Base-by-base conservation (phyloP, 2,329 filamentous ascomycete genomes). In the Kalaharituber pfeilii region DNA sequence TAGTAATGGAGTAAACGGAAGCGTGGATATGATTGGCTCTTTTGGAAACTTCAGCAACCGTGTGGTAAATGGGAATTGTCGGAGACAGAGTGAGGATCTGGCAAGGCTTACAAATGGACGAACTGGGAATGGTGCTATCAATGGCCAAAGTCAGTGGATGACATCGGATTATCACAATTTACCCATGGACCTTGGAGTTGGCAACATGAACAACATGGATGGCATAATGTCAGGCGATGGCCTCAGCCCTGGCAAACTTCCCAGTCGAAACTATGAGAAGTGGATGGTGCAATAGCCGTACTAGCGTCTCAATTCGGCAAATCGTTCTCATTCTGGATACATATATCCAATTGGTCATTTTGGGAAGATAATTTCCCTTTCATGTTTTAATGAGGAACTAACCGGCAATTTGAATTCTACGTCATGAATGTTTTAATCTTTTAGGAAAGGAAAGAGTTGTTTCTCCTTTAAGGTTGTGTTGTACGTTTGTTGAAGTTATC, bases 271-370 rank as follows among this genome's bases (percentile, higher is more conserved):
- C 20, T 15, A 15, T 13, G 33, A 39, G 33, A 39, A 39, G 20
- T 39, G 33, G 33, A 39, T 39, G 33, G 33, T 39, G 33, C 33
- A 39, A 39, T 39, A 18, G n/a, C n/a, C n/a, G n/a, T n/a, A n/a
- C n/a, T n/a, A n/a, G n/a, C n/a, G n/a, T n/a, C n/a, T n/a, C 58
- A 60, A 58, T 11, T 49, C 13, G 11, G 11, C 13, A 49, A 24
- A 11, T 49, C 24, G 22, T 49, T 11, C 24, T 15, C 24, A 13
- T 15, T 24, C 13, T 11, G 44, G 44, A 22, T 11, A 22, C 22
- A 24, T 49, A 11, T 49, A 20, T 11, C 11, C 24, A 11, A 24
- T 13, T 11, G 24, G 11, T 13, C 24, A 22, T 22, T 13, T 24
- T 24, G 11, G n/a, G n/a, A n/a, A n/a, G n/a, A n/a, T n/a, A n/a